Conservation (phyloP, 495 filamentous ascomycete genomes). For the Podospora australis region DNA sequence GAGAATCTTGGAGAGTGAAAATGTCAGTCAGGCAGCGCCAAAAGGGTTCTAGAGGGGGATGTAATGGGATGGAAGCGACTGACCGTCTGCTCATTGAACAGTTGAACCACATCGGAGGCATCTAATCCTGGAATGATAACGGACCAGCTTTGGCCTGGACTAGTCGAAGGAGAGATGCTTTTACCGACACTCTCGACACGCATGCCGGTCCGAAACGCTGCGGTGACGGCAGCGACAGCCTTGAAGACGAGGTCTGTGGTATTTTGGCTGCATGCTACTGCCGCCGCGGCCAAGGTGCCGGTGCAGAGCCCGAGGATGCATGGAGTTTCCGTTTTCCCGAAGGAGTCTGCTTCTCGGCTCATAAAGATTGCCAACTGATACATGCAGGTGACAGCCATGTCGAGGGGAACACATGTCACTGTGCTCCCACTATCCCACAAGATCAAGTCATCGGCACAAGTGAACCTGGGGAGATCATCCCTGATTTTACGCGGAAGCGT, state of each 20-base stretch:
- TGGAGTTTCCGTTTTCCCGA: constrained; percentile 29
- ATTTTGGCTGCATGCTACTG: constrained; percentile 54
- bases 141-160: constrained; percentile 45
- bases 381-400: constrained; percentile 58
- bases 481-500: neutral
- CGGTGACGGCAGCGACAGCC: constrained; percentile 57
- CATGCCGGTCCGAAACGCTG: constrained; percentile 61
- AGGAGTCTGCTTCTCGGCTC: constrained; percentile 45
- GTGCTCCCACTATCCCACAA: constrained; percentile 22
- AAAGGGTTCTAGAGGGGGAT: neutral
- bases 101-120: neutral
- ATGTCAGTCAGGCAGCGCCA: neutral
- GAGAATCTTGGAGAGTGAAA: neutral
- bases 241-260: constrained; percentile 57
- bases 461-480: neutral
- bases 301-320: constrained; percentile 59
- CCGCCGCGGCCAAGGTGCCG: constrained; percentile 60
- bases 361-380: constrained; percentile 65
- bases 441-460: constrained; percentile 2
- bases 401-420: constrained; percentile 47
- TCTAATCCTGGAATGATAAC: constrained; percentile 27
- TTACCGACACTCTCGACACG: constrained; percentile 44
- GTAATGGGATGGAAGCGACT: neutral
- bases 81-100: neutral
- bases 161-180: constrained; percentile 37